Conservation (phyloP, 257 asterid genomes). For the Solanum corneliomulleri region DNA sequence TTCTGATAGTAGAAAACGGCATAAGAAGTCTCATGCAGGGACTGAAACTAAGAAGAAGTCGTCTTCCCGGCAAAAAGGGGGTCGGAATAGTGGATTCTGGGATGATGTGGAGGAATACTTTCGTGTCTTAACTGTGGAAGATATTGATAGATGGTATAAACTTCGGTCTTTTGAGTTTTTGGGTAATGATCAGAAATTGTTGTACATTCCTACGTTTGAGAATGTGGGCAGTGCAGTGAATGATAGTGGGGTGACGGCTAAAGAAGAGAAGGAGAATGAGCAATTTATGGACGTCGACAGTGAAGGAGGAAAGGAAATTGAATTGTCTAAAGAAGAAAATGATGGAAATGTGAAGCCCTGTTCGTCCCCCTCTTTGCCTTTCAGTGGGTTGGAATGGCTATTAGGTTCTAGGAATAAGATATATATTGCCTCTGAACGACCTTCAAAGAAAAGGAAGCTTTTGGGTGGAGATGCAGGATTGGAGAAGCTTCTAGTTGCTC, state of each 20-base stretch:
- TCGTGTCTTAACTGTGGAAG: conserved; percentile 53
- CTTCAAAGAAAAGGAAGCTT: conserved; percentile 83
- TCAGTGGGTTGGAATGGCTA: conserved; percentile 85
- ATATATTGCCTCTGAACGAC: conserved; percentile 77
- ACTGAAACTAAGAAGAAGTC: conserved; percentile 40
- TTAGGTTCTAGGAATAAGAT: conserved; percentile 84
- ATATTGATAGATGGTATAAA: conserved; percentile 45
- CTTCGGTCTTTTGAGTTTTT: conserved; percentile 22
- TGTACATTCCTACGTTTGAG: conserved; percentile 29
- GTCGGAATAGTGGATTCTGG: conserved; percentile 54
- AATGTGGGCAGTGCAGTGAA: conserved; percentile 6
- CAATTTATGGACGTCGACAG: conserved; percentile 42
- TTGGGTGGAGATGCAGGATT: conserved; percentile 85
- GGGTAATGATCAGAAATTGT: conserved; percentile 28
- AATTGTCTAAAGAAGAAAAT: conserved; percentile 7
- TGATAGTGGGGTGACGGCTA: conserved; percentile 5
- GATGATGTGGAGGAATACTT: conserved; percentile 67
- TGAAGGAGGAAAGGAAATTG: conserved; percentile 4
- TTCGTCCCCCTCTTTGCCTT: conserved; percentile 7
- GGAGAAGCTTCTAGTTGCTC: conserved; percentile 74
- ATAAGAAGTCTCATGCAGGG: conserved; percentile 60
- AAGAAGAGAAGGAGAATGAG: conserved; percentile 26
- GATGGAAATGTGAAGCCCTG: conserved; percentile 15
- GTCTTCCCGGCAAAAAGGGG: conserved; percentile 26
- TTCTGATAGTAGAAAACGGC: conserved; percentile 61